Percentiles rank a stretch among this genome's conserved stretches.
Conservation (phyloP, 1,284 basidiomycete genomes). For the Schizophyllum amplum region DNA sequence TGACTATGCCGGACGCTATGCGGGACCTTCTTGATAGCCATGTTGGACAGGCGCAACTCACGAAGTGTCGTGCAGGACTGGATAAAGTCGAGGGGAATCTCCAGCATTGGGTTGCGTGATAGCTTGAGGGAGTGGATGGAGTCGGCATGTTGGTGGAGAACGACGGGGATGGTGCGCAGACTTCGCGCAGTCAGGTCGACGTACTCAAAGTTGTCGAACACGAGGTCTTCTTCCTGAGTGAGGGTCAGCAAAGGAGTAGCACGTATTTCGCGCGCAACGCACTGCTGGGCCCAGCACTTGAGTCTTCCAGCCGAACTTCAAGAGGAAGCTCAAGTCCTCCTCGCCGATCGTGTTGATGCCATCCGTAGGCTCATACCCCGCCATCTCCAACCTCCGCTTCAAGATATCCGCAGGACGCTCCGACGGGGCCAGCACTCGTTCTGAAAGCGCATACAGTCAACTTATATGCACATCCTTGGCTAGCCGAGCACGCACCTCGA, state of each 20-base stretch:
- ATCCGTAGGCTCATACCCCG: slow-evolving; percentile 64
- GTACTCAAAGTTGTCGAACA: slow-evolving; percentile 70
- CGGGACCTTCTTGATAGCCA: slow-evolving; percentile 93
- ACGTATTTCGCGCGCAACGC: slow-evolving; percentile 19
- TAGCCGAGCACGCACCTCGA: slow-evolving; percentile 47
- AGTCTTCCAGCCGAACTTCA: slow-evolving; percentile 84
- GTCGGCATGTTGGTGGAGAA: slow-evolving; percentile 82
- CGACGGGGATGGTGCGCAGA: slow-evolving; percentile 86
- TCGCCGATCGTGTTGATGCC: slow-evolving; percentile 33
- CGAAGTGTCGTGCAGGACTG: slow-evolving; percentile 82
- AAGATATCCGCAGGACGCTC: slow-evolving; percentile 88
- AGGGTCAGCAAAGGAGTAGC: slow-evolving; percentile 1
- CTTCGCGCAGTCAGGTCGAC: slow-evolving; percentile 83
- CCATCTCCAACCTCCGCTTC: slow-evolving; percentile 79
- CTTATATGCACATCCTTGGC: background rate
- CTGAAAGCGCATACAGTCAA: slow-evolving; percentile 30
- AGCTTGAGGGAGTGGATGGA: slow-evolving; percentile 85
- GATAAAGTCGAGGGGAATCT: slow-evolving; percentile 95
- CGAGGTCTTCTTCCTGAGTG: slow-evolving; percentile 60
- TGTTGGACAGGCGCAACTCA: slow-evolving; percentile 85
- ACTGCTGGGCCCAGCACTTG: slow-evolving; percentile 62
- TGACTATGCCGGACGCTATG: slow-evolving; percentile 72
- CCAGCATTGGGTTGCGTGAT: slow-evolving; percentile 92
- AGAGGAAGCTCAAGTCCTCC: slow-evolving; percentile 80
- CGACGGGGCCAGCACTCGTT: slow-evolving; percentile 71